Percentiles rank a stretch among this genome's conserved stretches.
These are phyloP conservation scores for Penicillium waksmanii DNA, from an alignment of 495 filamentous ascomycete genomes.

Conservation along the genomic window DNA sequence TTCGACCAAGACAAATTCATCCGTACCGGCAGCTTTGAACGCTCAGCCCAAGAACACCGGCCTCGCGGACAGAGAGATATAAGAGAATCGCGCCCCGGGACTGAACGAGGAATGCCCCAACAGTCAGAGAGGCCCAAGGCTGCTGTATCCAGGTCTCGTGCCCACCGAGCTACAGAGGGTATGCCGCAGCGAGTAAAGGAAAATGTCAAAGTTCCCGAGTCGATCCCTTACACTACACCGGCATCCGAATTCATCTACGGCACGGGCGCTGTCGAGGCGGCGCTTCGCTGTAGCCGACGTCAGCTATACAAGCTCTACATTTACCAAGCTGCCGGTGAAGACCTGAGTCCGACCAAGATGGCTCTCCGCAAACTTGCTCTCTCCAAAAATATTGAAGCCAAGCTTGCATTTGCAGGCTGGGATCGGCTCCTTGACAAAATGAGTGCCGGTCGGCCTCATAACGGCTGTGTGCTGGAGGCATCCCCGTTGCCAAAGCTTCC, in stretches of 20 bases:
- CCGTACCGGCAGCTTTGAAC: constrained; percentile 38
- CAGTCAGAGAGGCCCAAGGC: constrained; percentile 7
- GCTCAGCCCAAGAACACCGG: constrained; percentile 32
- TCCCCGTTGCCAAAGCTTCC: constrained; percentile 80
- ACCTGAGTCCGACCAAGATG: constrained; percentile 42
- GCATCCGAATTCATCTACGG: constrained; percentile 94
- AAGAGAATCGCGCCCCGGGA: neutral
- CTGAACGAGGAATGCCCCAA: neutral
- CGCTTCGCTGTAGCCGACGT: constrained; percentile 67
- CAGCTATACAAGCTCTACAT: constrained; percentile 85
- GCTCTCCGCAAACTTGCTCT: constrained; percentile 62
- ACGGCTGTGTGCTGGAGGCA: constrained; percentile 85
- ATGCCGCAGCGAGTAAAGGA: constrained; percentile 45
- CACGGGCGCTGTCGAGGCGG: constrained; percentile 77
- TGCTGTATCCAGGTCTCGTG: constrained; percentile 15
- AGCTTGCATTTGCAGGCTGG: constrained; percentile 57
- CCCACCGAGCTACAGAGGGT: constrained; percentile 33
- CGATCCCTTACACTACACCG: constrained; percentile 79
- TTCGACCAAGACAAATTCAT: constrained; percentile 44
- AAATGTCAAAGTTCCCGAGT: constrained; percentile 50
- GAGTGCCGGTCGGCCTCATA: constrained; percentile 82
- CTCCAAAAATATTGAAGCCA: constrained; percentile 55
- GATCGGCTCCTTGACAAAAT: constrained; percentile 78
- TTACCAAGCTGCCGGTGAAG: constrained; percentile 54
- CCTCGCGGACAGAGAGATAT: constrained; percentile 7